These are phyloP conservation scores for Blastocrithidia nonstop DNA, from an alignment of 208 protist genomes.

Conservation along the genomic window DNA sequence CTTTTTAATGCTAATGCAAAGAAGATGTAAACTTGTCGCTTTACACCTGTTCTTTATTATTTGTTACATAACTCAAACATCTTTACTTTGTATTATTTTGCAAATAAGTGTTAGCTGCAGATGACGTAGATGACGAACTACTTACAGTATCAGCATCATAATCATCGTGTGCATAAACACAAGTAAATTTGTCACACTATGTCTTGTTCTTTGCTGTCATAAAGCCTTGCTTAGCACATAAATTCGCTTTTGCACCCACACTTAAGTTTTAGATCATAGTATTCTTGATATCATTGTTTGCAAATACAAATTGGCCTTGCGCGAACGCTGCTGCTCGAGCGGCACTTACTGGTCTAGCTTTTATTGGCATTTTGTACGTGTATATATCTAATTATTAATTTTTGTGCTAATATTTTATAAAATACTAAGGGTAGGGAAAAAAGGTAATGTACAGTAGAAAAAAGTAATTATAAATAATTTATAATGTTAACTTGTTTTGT, in stretches of 20 bases:
- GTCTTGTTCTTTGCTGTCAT: background rate
- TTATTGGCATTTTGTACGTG: constrained; percentile 39
- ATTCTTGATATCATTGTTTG: constrained; percentile 6
- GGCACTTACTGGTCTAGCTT: constrained; percentile 53
- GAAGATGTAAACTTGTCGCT: no score
- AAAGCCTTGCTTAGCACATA: background rate
- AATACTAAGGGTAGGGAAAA: background rate
- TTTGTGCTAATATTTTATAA: background rate
- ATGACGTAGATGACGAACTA: no score
- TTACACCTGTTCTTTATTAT: no score
- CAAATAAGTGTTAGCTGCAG: no score
- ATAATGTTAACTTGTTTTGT: background rate
- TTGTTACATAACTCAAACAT: no score
- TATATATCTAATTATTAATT: background rate
- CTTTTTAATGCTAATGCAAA: no score
- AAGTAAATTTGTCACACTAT: background rate
- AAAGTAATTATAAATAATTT: background rate
- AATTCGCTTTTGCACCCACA: background rate
- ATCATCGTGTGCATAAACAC: background rate
- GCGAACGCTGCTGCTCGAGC: constrained; percentile 26
- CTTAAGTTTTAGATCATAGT: background rate
- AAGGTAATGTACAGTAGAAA: background rate
- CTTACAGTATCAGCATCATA: background rate
- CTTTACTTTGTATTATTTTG: no score
- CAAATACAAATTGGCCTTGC: constrained; percentile 16